phyloP scores from a whole-genome alignment of 2,329 filamentous ascomycete species.

The Sclerotinia spermophila region DNA sequence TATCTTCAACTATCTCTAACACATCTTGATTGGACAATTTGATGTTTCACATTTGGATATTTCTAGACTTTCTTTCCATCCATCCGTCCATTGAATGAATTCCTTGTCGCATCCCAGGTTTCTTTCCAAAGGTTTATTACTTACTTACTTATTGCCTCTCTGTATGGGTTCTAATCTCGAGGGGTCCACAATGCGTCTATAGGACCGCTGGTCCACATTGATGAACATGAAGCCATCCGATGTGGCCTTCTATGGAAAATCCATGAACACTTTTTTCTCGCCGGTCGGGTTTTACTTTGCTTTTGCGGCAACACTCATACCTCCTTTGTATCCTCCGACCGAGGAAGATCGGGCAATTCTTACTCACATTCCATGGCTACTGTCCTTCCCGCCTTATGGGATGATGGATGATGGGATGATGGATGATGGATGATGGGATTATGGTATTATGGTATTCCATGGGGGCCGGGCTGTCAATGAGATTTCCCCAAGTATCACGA shows the following conservation, averaged over 20 bases:
- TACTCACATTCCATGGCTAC: constrained; percentile 1
- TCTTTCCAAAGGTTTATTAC: neutral
- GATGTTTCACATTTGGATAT: neutral
- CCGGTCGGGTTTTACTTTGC: constrained; percentile 1
- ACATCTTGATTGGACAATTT: neutral
- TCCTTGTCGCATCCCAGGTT: neutral
- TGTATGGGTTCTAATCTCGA: neutral
- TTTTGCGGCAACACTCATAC: constrained; percentile 5
- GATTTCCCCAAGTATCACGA: constrained; percentile 5
- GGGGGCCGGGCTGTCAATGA: constrained; percentile 5
- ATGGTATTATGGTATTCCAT: neutral
- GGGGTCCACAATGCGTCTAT: constrained; percentile 2
- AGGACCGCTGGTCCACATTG: neutral
- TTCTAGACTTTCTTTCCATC: neutral
- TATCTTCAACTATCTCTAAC: neutral
- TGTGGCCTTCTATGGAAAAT: neutral
- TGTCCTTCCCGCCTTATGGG: neutral
- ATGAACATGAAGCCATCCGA: neutral
- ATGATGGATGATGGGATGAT: too few relatives aligned
- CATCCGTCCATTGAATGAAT: neutral
- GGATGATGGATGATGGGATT: too few relatives aligned
- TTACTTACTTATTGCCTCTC: neutral
- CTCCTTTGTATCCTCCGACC: constrained; percentile 14
- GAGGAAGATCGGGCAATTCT: constrained; percentile 9
- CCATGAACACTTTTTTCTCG: neutral